Evolutionary conservation across 2,329 filamentous ascomycete species (phyloP).

Genomic region (Aspergillus awamori): DNA sequence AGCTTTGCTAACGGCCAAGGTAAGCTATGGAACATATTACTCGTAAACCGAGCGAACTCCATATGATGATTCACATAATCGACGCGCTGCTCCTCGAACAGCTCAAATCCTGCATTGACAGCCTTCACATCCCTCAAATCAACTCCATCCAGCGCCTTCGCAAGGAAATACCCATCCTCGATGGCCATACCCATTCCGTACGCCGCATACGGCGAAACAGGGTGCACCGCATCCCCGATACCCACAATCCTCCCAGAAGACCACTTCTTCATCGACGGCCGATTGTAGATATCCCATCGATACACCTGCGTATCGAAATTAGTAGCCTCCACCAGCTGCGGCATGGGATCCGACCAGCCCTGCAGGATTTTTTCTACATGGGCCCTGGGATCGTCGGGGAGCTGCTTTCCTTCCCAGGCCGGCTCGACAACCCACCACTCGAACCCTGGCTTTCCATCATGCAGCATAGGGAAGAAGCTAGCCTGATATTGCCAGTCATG

Average conservation of each 20-base stretch:
- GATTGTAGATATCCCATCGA: constrained; percentile 9
- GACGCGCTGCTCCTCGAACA: constrained; percentile 1
- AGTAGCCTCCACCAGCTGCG: background rate
- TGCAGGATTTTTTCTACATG: background rate
- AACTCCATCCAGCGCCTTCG: constrained; percentile 1
- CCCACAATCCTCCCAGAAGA: background rate
- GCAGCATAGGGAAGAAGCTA: constrained; percentile 26
- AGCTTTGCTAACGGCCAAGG: constrained; percentile 7
- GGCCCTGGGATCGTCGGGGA: constrained; percentile 18
- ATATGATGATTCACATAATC: constrained; percentile 12
- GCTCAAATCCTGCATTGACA: constrained; percentile 6
- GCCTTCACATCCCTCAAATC: background rate
- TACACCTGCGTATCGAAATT: constrained; percentile 7
- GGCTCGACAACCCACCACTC: constrained; percentile 28
- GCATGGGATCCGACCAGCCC: constrained; percentile 7
- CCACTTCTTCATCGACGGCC: constrained; percentile 11
- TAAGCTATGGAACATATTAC: background rate
- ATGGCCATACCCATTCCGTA: constrained; percentile 14
- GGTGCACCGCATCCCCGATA: constrained; percentile 7
- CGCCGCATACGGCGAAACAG: constrained; percentile 9
- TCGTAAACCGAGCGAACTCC: constrained; percentile 3
- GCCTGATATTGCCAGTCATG: constrained; percentile 24
- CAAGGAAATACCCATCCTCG: constrained; percentile 10
- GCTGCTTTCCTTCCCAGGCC: constrained; percentile 21
- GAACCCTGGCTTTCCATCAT: constrained; percentile 24